phyloP scores from a whole-genome alignment of 306 rosid species.

The Acacia crassicarpa region DNA sequence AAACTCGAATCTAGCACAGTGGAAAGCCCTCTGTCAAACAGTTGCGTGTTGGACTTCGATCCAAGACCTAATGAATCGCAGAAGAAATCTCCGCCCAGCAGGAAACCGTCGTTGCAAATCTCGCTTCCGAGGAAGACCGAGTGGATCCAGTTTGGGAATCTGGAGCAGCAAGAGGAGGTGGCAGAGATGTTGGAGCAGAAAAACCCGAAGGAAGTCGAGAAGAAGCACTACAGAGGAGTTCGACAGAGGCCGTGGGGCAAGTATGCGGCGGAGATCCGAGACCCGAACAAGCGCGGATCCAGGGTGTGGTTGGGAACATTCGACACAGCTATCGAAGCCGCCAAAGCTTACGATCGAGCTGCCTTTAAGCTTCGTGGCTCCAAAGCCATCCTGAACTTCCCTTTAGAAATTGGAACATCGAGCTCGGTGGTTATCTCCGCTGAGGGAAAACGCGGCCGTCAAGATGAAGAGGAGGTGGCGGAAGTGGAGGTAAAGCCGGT shows the following conservation, averaged over 20 bases:
- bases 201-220: conserved; percentile 14
- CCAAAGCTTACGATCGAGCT: conserved; percentile 79
- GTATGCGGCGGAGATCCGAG: conserved; percentile 86
- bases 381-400: conserved; percentile 83
- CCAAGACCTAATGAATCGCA: conserved; percentile 4
- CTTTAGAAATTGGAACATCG: conserved; percentile 50
- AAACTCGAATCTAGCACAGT: conserved; percentile 29
- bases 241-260: conserved; percentile 89
- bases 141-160: conserved; percentile 58
- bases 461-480: conserved; percentile 27
- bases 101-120: conserved; percentile 61
- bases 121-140: conserved; percentile 63
- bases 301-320: conserved; percentile 88
- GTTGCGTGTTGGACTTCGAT: conserved; percentile 11
- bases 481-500: conserved; percentile 28
- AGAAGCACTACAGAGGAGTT: conserved; percentile 68
- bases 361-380: conserved; percentile 83
- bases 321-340: conserved; percentile 81
- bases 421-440: neutral
- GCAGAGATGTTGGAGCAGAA: neutral
- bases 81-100: conserved; percentile 18
- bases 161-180: conserved; percentile 20
- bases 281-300: conserved; percentile 73
- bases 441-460: conserved; percentile 51
- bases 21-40: neutral